Conservation (phyloP, 495 filamentous ascomycete species). For the Neurospora sp. region DNA sequence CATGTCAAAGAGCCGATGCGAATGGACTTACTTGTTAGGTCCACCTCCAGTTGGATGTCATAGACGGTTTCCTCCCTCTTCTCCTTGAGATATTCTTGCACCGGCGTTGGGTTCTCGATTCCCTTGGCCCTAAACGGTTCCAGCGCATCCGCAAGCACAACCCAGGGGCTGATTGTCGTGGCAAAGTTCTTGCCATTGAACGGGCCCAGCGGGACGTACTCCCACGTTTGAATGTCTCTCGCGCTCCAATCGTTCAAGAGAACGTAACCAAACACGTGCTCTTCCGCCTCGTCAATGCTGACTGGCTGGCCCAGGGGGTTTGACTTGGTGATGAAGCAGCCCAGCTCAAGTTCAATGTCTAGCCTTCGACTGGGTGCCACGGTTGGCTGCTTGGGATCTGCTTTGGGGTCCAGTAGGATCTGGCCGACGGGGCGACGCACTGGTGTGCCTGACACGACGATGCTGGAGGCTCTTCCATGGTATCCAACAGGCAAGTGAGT, state of each 20-base stretch:
- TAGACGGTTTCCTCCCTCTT: constrained; percentile 51
- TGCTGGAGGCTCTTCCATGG: constrained; percentile 69
- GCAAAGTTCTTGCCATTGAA: constrained; percentile 92
- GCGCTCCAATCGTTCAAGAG: constrained; percentile 95
- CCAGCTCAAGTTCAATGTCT: constrained; percentile 85
- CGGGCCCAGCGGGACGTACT: constrained; percentile 75
- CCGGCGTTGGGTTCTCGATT: constrained; percentile 50
- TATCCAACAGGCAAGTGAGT: constrained; percentile 84
- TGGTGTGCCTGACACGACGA: constrained; percentile 66
- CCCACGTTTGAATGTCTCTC: constrained; percentile 83
- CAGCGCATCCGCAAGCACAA: constrained; percentile 74
- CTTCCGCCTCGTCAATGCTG: constrained; percentile 51
- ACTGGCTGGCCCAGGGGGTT: constrained; percentile 59
- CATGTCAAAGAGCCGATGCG: background rate
- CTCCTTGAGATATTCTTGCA: constrained; percentile 65
- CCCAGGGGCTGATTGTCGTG: constrained; percentile 82
- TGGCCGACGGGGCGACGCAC: constrained; percentile 76
- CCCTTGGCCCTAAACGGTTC: constrained; percentile 50
- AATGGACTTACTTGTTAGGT: constrained; percentile 49
- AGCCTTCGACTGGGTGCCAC: constrained; percentile 56
- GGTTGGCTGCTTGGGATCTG: constrained; percentile 45
- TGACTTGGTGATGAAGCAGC: constrained; percentile 61
- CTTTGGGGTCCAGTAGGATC: constrained; percentile 55
- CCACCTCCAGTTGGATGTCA: constrained; percentile 66
- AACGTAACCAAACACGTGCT: constrained; percentile 77